These are phyloP conservation scores for Fusarium musae DNA, from an alignment of 2,329 filamentous ascomycete genomes.

Conservation along the genomic window DNA sequence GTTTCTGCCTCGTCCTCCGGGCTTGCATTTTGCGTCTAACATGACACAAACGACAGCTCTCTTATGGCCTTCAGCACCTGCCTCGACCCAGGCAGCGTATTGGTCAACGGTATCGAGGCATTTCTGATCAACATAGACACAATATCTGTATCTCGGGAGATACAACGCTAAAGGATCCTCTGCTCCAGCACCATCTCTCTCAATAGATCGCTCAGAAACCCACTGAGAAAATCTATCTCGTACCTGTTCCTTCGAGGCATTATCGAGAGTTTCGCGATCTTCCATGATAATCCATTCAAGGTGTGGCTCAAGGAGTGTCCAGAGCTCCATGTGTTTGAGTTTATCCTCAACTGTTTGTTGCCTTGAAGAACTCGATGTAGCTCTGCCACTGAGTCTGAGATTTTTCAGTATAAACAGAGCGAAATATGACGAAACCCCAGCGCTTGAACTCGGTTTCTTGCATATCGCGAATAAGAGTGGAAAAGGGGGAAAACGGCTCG, in stretches of 20 bases:
- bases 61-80: rapidly evolving
- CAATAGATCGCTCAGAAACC: neutral
- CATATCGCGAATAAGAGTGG: neutral
- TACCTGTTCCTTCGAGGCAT: constrained; percentile 4
- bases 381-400: constrained; percentile 12
- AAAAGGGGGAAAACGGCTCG: neutral
- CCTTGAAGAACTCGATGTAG: constrained; percentile 26
- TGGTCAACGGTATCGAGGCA: neutral
- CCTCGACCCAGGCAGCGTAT: neutral
- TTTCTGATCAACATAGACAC: neutral
- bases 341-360: neutral
- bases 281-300: constrained; percentile 18
- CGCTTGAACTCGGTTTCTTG: neutral
- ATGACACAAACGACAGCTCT: neutral
- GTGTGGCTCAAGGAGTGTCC: neutral
- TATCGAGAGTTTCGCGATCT: neutral
- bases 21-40: neutral
- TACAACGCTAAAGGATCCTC: neutral
- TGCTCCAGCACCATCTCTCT: neutral
- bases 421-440: constrained; percentile 14
- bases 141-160: neutral
- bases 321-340: neutral
- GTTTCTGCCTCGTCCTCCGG: neutral
- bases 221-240: constrained; percentile 4
- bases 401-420: neutral